Evolutionary conservation across 169 alveolate species (phyloP), one percentile per base, ranked within the genome.

Genomic region (Cryptosporidium ubiquitum): DNA sequence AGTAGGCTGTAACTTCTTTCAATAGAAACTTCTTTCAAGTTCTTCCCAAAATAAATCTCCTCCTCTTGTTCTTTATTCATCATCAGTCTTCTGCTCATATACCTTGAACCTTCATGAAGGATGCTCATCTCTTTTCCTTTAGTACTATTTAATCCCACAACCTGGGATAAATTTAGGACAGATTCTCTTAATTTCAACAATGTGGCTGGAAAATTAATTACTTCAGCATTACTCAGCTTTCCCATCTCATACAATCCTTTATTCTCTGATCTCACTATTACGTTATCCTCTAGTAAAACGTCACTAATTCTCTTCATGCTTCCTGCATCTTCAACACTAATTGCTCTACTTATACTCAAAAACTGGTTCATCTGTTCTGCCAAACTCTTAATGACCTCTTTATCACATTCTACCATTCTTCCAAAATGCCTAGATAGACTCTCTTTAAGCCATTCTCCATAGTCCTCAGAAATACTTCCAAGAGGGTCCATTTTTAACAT

Each of bases 291-390:
- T 64, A 66, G 7, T 7, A 79, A 29, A n/a, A 79, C 29, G 3
- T 79, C 89, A 29, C 89, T 79, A 23, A 61, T 61, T 42, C 89
- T 37, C 39, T 52, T 79, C 66, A 79, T 66, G 44, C 40, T 64
- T 18, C 64, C 35, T 61, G 66, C 16, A 33, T 42, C 89, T 5
- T 79, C 66, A 23, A 40, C 47, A 58, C 55, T 40, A 42, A 35
- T 60, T 20, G 75, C 79, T 10, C 64, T 79, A 31, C 75, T 79
- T 40, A 79, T 1, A 60, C 44, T 79, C 58, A 79, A 79, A 44
- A 44, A 58, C 69, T 79, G 79, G 47, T 61, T 64, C 79, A 79
- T 79, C 23, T 79, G 89, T 29, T 79, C 75, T 12, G 89, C 68
- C 39, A 79, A 16, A 3, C 31, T 40, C 52, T 47, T 60, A 12